Percentiles rank a stretch among this genome's conserved stretches.
Evolutionary conservation across 257 asterid species (phyloP).

Genomic region (Cordia subcordata): DNA sequence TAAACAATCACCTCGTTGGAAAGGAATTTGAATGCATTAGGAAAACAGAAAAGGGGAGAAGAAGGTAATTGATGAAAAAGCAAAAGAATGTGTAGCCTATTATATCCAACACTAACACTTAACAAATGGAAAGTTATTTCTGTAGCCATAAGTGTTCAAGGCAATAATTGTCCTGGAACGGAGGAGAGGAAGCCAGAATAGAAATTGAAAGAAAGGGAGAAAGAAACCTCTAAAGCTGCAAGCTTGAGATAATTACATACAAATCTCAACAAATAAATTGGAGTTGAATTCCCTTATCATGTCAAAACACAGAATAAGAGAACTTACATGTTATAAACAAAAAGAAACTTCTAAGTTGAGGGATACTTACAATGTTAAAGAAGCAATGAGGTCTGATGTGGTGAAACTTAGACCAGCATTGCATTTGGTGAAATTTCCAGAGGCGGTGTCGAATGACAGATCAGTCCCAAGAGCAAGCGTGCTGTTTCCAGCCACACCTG

Average conservation of each 20-base stretch:
- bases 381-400: slow-evolving; percentile 70
- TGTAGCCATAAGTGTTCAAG: no score
- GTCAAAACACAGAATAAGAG: no score
- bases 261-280: background rate
- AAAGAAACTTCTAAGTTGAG: background rate
- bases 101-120: background rate
- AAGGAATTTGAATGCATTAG: background rate
- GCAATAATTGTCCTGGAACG: no score
- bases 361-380: slow-evolving; percentile 67
- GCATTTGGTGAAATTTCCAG: slow-evolving; percentile 71
- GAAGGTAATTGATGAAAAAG: no score
- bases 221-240: no score
- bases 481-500: slow-evolving; percentile 85
- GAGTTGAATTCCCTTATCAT: background rate
- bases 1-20: slow-evolving; percentile 6
- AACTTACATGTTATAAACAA: slow-evolving; percentile 30
- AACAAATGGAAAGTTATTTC: no score
- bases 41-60: no score
- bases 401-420: slow-evolving; percentile 69
- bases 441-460: slow-evolving; percentile 81
- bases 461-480: slow-evolving; percentile 68
- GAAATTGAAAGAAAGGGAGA: no score
- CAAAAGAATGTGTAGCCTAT: background rate
- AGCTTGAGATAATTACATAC: background rate
- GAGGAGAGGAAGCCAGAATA: no score